Conservation (phyloP, 2,329 filamentous ascomycete genomes). For the Ophiostoma perfectum region DNA sequence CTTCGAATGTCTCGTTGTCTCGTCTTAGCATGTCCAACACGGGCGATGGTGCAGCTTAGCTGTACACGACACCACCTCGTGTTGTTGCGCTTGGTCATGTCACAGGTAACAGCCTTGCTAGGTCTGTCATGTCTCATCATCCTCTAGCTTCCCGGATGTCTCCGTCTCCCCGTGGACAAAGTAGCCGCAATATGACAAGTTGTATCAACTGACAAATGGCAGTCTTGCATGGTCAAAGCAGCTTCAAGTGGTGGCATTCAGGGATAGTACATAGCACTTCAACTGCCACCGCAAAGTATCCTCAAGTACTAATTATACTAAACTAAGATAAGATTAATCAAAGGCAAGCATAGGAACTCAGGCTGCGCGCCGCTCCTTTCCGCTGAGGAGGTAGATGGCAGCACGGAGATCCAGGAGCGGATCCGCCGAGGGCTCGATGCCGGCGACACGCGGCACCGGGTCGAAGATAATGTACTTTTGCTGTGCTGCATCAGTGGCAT, state of each 20-base stretch:
- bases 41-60: no score
- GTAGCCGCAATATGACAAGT: neutral
- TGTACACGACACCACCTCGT: no score
- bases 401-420: conserved; percentile 53
- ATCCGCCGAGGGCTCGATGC: conserved; percentile 49
- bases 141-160: neutral
- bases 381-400: conserved; percentile 43
- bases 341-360: neutral
- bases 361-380: neutral
- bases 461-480: conserved; percentile 54
- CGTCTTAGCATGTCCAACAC: no score
- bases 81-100: no score
- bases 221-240: no score
- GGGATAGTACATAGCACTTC: no score
- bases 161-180: neutral
- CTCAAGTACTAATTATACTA: no score
- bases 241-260: no score
- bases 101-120: no score
- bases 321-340: neutral
- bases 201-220: neutral
- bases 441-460: conserved; percentile 52
- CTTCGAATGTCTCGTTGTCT: neutral
- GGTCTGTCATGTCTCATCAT: neutral
- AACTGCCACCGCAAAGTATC: no score
- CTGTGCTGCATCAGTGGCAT: conserved; percentile 39